Evolutionary conservation across 441 rosid species (phyloP).

Genomic region (Euphorbia schlechtendalii): DNA sequence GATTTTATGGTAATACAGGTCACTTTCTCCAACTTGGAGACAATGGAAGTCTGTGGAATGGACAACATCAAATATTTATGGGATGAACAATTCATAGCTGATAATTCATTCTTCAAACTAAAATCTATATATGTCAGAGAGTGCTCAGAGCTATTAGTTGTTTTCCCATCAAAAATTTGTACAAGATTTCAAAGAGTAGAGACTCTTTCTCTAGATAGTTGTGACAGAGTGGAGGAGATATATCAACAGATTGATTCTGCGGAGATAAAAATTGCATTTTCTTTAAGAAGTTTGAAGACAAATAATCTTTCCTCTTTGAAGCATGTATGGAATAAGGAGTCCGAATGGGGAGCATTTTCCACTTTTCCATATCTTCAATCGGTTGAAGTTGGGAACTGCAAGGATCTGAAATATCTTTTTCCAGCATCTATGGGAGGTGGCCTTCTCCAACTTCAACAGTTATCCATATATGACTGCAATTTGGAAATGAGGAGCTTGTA

Average conservation of each 20-base stretch:
- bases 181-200: conserved; percentile 2
- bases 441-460: conserved; percentile 9
- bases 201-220: not conserved
- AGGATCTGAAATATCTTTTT: conserved; percentile 16
- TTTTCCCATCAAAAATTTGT: too few species aligned
- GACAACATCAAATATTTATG: not conserved
- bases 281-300: not conserved
- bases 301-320: conserved; percentile 14
- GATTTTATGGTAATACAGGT: too few species aligned
- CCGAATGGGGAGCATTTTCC: conserved; percentile 4
- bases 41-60: not conserved
- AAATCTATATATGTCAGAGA: accelerated
- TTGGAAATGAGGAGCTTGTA: conserved; percentile 17
- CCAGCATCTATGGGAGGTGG: too few species aligned
- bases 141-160: not conserved
- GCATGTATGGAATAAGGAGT: conserved; percentile 21
- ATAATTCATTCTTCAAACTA: conserved; percentile 5
- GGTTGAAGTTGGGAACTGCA: not conserved
- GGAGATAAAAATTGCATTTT: not conserved
- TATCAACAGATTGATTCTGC: not conserved
- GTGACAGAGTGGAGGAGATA: not conserved
- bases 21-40: too few species aligned
- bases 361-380: conserved; percentile 12
- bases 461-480: not conserved
- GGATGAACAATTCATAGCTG: not conserved